Percentiles rank a stretch among this genome's conserved stretches.
Evolutionary conservation across 352 stramenopile genomes (phyloP).

Genomic region (Phytophthora sansomeana): DNA sequence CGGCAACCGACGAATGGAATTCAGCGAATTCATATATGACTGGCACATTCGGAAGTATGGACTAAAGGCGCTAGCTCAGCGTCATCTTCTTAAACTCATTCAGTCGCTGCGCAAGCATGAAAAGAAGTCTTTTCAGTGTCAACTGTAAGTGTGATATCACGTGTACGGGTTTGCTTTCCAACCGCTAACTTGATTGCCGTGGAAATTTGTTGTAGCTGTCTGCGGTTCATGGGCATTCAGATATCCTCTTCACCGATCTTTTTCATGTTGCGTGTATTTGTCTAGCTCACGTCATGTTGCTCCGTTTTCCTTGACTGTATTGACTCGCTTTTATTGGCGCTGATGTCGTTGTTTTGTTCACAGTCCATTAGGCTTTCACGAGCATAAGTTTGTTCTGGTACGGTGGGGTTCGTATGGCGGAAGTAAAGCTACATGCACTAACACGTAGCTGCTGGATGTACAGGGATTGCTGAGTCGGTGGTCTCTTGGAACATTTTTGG

Average conservation of each 20-base stretch:
- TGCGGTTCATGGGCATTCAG: slow-evolving; percentile 78
- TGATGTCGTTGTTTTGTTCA: slow-evolving; percentile 18
- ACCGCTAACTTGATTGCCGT: neutral
- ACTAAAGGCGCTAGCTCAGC: slow-evolving; percentile 76
- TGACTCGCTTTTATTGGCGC: slow-evolving; percentile 22
- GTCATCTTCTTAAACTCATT: slow-evolving; percentile 81
- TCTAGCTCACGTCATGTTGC: neutral
- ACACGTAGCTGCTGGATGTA: neutral
- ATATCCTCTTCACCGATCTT: slow-evolving; percentile 41
- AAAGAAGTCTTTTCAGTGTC: slow-evolving; percentile 68
- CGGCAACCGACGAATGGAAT: slow-evolving; percentile 74
- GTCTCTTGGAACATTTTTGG: slow-evolving; percentile 66
- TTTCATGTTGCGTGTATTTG: slow-evolving; percentile 16
- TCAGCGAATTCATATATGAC: slow-evolving; percentile 87
- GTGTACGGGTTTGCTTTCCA: neutral
- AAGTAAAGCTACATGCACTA: neutral
- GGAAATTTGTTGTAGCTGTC: slow-evolving; percentile 29
- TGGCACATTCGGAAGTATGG: slow-evolving; percentile 86
- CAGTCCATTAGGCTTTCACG: slow-evolving; percentile 65
- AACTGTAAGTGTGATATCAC: slow-evolving; percentile 53
- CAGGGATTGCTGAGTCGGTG: slow-evolving; percentile 68
- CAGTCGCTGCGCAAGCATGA: slow-evolving; percentile 81
- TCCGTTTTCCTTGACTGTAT: slow-evolving; percentile 32
- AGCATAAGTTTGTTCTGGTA: slow-evolving; percentile 83
- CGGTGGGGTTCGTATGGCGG: neutral